Conservation (phyloP, 2,329 filamentous ascomycete genomes). For the Colletotrichum sidae region DNA sequence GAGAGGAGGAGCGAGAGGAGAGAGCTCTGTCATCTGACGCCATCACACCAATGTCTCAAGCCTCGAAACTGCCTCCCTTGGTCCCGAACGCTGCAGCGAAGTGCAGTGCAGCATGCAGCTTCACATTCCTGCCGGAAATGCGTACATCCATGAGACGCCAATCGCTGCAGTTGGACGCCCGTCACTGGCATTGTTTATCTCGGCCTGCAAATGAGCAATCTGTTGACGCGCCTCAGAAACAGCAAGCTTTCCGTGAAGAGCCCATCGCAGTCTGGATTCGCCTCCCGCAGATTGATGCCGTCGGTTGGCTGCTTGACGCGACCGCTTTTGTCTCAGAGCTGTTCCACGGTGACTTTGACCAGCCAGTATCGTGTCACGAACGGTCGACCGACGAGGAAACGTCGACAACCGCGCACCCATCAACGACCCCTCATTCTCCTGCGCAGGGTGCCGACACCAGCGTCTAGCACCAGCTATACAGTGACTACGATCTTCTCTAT, state of each 20-base stretch:
- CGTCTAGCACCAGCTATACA: too few relatives aligned
- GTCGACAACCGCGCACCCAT: slow-evolving; percentile 25
- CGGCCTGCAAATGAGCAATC: not conserved
- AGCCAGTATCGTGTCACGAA: slow-evolving; percentile 5
- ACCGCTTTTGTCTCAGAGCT: slow-evolving; percentile 5
- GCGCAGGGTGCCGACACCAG: slow-evolving; percentile 9
- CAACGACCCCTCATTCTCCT: slow-evolving; percentile 8
- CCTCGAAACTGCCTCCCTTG: slow-evolving; percentile 14
- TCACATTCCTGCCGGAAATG: slow-evolving; percentile 11
- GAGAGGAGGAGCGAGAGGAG: not conserved
- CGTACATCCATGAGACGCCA: slow-evolving; percentile 24
- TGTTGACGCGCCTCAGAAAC: too few relatives aligned
- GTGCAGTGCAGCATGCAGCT: slow-evolving; percentile 12
- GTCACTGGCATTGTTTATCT: not conserved
- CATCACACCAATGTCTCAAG: slow-evolving; percentile 32
- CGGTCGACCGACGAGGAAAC: slow-evolving; percentile 4
- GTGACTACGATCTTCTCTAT: too few relatives aligned
- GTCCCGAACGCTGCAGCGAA: slow-evolving; percentile 1
- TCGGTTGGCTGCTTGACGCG: slow-evolving; percentile 27
- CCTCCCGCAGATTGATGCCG: not conserved
- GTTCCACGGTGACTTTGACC: slow-evolving; percentile 15
- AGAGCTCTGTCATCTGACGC: slow-evolving; percentile 32
- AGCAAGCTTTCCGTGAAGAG: too few relatives aligned
- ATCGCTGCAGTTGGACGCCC: slow-evolving; percentile 23
- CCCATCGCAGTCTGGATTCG: too few relatives aligned